Evolutionary conservation across 2,329 filamentous ascomycete species (phyloP), one percentile per base, ranked within the genome.

Genomic region (Beauveria caledonica): DNA sequence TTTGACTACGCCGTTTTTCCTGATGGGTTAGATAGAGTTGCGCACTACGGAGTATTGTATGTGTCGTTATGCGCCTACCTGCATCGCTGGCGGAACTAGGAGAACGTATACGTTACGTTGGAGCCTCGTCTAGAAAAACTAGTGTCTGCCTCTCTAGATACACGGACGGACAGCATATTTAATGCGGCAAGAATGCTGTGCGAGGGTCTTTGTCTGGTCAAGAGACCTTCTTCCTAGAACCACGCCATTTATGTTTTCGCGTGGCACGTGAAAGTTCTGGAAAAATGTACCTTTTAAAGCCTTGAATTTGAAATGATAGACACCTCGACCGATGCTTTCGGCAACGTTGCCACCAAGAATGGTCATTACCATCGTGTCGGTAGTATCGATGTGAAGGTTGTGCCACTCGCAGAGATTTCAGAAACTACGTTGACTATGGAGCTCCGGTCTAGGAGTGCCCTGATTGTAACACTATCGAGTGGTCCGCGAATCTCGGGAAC

Each of bases 101-200:
- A 53, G 19, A 53, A 17, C 46, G 48, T n/a, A 62, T 46, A 23
- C 52, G 27, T n/a, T n/a, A 33, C 39, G 19, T 27, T 13, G 36
- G 36, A n/a, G 55, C 9, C n/a, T 57, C 50, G 21, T 59, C 50
- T 13, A 62, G 44, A 15, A 49, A 44, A 53, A 53, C 21, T 56
- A 33, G 11, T 51, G 52, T 5, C 39, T 51, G 9, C 29, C 51
- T 23, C 36, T 1, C 21, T 10, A 15, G 3, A 44, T 27, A 7
- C 21, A 42, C 15, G 51, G 39, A 15, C 51, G 21, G 51, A 53
- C 21, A 19, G 19, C 7, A 21, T 42, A 13, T 9, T 27, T 13
- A 42, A 42, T 53, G 11, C 51, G 51, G 5, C 17, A 39, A n/a
- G 2, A 13, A 10, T 53, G 4, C 21, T 42, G 5, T 10, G 51